Base-by-base conservation (phyloP, 169 alveolate genomes). In the Plasmodium adleri region DNA sequence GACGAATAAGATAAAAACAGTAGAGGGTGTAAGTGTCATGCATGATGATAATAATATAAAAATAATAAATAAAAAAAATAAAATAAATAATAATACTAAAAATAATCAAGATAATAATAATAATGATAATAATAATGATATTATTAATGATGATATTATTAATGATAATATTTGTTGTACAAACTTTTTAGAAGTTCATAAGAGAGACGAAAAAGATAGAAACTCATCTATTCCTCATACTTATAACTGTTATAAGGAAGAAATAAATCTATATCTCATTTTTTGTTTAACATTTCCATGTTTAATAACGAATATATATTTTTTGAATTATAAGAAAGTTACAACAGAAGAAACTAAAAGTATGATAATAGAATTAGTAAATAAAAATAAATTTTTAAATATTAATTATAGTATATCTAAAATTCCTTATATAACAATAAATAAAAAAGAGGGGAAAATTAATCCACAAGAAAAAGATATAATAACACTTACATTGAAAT, bases 281-380 rank as follows among this genome's bases (percentile, higher is more conserved):
- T 67, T 80, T 47, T 80, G 74, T 43, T 28, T 80, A 20, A 80
- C 90, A 54, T 54, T 80, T n/a, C 90, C 90, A 22, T 80, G 73
- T 17, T 8, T 80, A 13, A 26, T 54, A 6, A 60, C 83, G 3
- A 80, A 49, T 49, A 66, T 43, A 3, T 80, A 80, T 49, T 71
- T 67, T 52, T 43, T 80, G 2, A 68, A 67, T 60, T 80, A 80
- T 39, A 72, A 67, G 17, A 68, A 8, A 28, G 78, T 80, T 2
- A n/a, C 74, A 6, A 32, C 49, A 17, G 70, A 80, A 50, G 90
- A 80, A 62, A 70, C 63, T 13, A 80, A 80, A 54, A 80, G 83
- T 1, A 10, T 67, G 17, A 80, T 80, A 32, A 39, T 80, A 54
- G 90, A 80, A 60, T n/a, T 80, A 68, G 43, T 9, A 15, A 80